Base-by-base conservation (phyloP, 1,284 basidiomycete genomes). In the Irpex sp. region DNA sequence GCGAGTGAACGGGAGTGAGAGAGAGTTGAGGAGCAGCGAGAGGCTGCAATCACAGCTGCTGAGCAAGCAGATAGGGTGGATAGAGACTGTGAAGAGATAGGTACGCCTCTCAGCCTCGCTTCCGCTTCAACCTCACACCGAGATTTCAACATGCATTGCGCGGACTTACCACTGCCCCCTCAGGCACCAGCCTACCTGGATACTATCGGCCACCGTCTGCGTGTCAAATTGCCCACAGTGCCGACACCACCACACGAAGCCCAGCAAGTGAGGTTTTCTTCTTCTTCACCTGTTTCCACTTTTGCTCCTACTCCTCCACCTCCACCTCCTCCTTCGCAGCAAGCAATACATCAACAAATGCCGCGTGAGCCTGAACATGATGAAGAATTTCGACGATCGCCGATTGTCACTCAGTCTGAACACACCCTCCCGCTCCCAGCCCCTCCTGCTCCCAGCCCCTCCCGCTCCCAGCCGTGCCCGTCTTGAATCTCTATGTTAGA, bases 121-220 rank as follows among this genome's bases (percentile, higher is more conserved):
- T 61, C 67, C 35, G 19, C 69, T 55, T 61, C 73, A 51, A 69
- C 59, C 50, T 58, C 60, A 69, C 65, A 57, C 68, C 17, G 60
- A 47, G 60, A 61, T 56, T 39, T 15, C 66, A 65, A 31, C 64
- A 66, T 21, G 47, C 66, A 26, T 53, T 49, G 21, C 56, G 33
- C 51, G 35, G 26, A 50, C 65, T 47, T 66, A 54, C 57, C 63
- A 62, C 17, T 57, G 58, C 66, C 67, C 39, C 43, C 60, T 35
- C 58, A 54, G 21, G 57, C 65, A 26, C 68, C 68, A 15, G 65
- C 72, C 46, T 70, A 77, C 33, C 78, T 81, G 43, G 79, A 77
- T 0, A 77, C 76, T 57, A 76, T 76, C 17, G 81, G 81, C n/a
- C 54, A 80, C 19, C 76, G 78, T 21, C 63, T 82, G 35, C 78